Conservation (phyloP, 371 early-diverging fungal species). For the Sporodiniella umbellata region DNA sequence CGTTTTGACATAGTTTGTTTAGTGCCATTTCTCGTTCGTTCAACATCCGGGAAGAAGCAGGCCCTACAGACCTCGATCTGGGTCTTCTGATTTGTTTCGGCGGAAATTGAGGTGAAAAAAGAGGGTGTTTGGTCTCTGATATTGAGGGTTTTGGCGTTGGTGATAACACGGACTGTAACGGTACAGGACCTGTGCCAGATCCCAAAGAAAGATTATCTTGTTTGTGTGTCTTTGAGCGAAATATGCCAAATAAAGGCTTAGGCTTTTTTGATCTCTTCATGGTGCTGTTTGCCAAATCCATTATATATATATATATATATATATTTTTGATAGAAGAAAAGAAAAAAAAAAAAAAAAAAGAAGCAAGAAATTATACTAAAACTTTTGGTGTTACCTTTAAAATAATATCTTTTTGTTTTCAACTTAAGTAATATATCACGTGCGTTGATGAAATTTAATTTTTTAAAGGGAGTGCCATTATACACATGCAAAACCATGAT, state of each 20-base stretch:
- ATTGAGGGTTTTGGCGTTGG: conserved; percentile 7
- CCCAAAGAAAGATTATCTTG: conserved; percentile 6
- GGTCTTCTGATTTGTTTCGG: conserved; percentile 16
- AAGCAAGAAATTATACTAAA: not conserved
- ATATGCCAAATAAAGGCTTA: conserved; percentile 19
- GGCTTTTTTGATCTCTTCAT: conserved; percentile 24
- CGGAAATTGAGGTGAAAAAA: conserved; percentile 3
- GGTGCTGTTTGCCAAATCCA: conserved; percentile 1
- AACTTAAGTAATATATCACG: no score
- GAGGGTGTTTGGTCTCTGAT: conserved; percentile 6
- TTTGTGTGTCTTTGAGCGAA: conserved; percentile 15
- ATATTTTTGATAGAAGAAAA: not conserved
- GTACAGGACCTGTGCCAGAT: conserved; percentile 15
- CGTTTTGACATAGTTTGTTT: conserved; percentile 18
- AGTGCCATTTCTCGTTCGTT: conserved; percentile 20
- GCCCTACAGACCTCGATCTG: conserved; percentile 26
- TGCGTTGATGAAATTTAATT: not conserved
- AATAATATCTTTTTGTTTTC: not conserved
- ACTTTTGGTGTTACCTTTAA: not conserved
- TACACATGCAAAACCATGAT: not conserved
- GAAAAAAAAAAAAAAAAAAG: not conserved
- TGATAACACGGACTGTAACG: conserved; percentile 13
- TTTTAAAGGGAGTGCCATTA: not conserved
- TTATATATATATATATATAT: not conserved
- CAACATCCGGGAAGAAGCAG: conserved; percentile 11